Evolutionary conservation across 2,329 filamentous ascomycete genomes (phyloP), one percentile per base, ranked within the genome.

Genomic region (Cladosporium sp.): DNA sequence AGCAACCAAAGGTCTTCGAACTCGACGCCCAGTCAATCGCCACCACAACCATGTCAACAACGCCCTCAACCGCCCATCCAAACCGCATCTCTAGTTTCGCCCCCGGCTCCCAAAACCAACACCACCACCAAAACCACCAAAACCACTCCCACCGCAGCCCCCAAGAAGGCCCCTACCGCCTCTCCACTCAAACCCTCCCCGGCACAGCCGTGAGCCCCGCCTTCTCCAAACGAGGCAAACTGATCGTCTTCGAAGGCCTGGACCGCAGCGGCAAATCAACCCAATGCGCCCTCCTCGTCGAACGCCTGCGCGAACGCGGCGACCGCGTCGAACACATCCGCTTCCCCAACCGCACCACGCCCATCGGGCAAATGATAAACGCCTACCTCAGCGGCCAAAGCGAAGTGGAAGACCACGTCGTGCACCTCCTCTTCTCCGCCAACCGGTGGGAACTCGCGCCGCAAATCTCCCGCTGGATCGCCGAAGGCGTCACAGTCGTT

Each of bases 261-360:
- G 91, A 96, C 62, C 82, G 89, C 56, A 89, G 90, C 38, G 91
- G 91, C 50, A 96, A 96, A 77, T 92, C 89, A 18, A 95, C 90
- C 29, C 91, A 95, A 77, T 91, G 88, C 59, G 78, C 84, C 61
- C 71, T 82, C 39, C 73, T 96, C 35, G 77, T 76, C 32, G 67
- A 77, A 22, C 71, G 67, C 32, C 72, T 88, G 3, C 66, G 74
- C 49, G 62, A 67, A 5, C 63, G 71, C 50, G 80, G 79, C 7
- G 68, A 74, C 41, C 67, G 72, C 42, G 78, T 83, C 25, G 74
- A 77, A 59, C 76, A 79, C 53, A 72, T 85, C 63, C 73, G 84
- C 49, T 88, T 88, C 66, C 85, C 85, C 62, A 89, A 95, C 66
- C 79, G 91, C 57, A 84, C 82, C 3, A 95, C 91, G 4, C 79